Conservation (phyloP, 768 basidiomycete species). For the Termitomyces eurrhizus region DNA sequence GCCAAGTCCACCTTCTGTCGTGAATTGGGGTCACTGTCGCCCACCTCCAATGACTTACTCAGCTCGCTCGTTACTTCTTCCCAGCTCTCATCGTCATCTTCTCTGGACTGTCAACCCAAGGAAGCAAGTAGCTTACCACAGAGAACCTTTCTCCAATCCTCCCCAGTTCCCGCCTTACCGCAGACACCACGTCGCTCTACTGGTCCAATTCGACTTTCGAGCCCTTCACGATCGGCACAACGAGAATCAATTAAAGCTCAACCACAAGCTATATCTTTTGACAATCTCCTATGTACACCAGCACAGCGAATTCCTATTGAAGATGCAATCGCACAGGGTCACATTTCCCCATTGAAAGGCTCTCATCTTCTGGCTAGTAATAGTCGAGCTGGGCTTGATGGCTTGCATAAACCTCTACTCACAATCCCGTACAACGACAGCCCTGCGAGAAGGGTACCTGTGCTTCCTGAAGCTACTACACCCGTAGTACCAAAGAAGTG, state of each 20-base stretch:
- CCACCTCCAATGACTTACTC: conserved; percentile 44
- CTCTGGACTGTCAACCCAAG: neutral
- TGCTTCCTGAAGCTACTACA: conserved; percentile 29
- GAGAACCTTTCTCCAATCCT: conserved; percentile 5
- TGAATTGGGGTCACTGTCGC: conserved; percentile 57
- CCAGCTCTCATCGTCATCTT: neutral
- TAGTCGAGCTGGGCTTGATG: conserved; percentile 10
- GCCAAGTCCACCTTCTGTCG: conserved; percentile 24
- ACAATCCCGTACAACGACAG: conserved; percentile 32
- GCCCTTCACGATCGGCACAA: conserved; percentile 12
- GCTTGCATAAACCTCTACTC: conserved; percentile 22
- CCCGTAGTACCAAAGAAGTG: conserved; percentile 27
- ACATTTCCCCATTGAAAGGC: conserved; percentile 45
- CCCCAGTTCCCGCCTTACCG: conserved; percentile 18
- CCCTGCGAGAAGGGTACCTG: conserved; percentile 36
- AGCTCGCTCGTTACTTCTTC: conserved; percentile 30
- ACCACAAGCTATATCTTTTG: conserved; percentile 22
- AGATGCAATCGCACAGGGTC: conserved; percentile 46
- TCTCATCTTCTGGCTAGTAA: conserved; percentile 28
- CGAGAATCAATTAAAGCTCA: conserved; percentile 30
- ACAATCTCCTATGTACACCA: conserved; percentile 50
- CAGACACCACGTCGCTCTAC: conserved; percentile 16
- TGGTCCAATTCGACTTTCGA: conserved; percentile 20
- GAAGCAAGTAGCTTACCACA: neutral
- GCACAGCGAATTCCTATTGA: conserved; percentile 61